A percentile compares a stretch with the other conserved stretches of the same genome.
Conservation (phyloP, 441 rosid species). For the Aquilaria agallochum region DNA sequence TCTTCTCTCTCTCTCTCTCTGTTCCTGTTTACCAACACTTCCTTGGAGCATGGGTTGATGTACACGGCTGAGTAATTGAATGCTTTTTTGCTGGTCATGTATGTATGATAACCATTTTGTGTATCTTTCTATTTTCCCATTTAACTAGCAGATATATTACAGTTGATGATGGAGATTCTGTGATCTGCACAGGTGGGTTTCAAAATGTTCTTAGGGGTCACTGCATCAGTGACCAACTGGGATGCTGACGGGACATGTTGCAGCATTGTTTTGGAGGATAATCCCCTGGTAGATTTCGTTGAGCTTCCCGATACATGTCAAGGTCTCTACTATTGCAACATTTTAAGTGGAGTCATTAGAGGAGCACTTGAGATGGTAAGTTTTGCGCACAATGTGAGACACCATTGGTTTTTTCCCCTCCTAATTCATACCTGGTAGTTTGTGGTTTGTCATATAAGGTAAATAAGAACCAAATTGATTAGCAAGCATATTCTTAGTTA, state of each 20-base stretch:
- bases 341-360: conserved; percentile 86
- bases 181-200: conserved; percentile 72
- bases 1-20: too few relatives aligned
- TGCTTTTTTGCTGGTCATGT: background rate
- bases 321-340: conserved; percentile 89
- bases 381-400: background rate
- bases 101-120: conserved; percentile 1
- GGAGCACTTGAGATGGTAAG: conserved; percentile 96
- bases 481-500: too few relatives aligned
- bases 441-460: too few relatives aligned
- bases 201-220: conserved; percentile 91
- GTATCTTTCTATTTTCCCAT: background rate
- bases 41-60: background rate
- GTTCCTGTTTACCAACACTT: too few relatives aligned
- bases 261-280: conserved; percentile 77
- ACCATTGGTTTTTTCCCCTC: background rate
- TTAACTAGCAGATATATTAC: background rate
- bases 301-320: conserved; percentile 91
- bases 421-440: background rate
- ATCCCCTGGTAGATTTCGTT: conserved; percentile 86
- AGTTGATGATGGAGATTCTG: conserved; percentile 16
- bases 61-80: background rate
- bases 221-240: conserved; percentile 88
- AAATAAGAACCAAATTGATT: too few relatives aligned
- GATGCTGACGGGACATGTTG: conserved; percentile 87